Evolutionary conservation across 176 grass and related monocot species (phyloP).

Genomic region (Ananas comosus): DNA sequence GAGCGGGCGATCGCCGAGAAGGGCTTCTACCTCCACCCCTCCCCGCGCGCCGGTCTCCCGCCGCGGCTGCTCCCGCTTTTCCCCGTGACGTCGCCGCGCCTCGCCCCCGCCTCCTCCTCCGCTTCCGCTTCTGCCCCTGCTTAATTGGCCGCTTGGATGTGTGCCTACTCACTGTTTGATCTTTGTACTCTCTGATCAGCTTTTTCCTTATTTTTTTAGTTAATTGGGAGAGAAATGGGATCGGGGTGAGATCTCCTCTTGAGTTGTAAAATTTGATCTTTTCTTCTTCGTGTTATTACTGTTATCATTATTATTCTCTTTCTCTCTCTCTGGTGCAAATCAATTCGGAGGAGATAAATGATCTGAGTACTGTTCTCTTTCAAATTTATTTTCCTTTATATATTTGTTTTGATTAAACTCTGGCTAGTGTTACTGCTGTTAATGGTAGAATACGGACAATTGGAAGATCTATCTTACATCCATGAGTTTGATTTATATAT

Average conservation of each 20-base stretch:
- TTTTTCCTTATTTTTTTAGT: too few relatives aligned
- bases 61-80: constrained; percentile 82
- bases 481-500: too few relatives aligned
- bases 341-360: too few relatives aligned
- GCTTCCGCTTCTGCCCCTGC: constrained; percentile 3
- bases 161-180: neutral
- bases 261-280: neutral
- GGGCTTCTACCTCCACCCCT: constrained; percentile 83
- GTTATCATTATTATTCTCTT: neutral
- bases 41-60: constrained; percentile 38
- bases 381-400: too few relatives aligned
- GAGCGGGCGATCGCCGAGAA: constrained; percentile 93
- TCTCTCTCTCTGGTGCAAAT: too few relatives aligned
- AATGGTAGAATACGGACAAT: too few relatives aligned
- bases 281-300: neutral
- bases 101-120: constrained; percentile 6
- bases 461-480: too few relatives aligned
- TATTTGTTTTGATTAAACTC: too few relatives aligned
- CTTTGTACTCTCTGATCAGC: too few relatives aligned
- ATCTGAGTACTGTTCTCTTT: too few relatives aligned
- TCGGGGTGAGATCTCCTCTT: neutral
- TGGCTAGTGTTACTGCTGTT: too few relatives aligned
- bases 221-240: neutral
- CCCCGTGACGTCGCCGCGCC: constrained; percentile 49
- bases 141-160: constrained; percentile 23